Evolutionary conservation across 257 asterid species (phyloP).

Genomic region (Solanum corneliomulleri): DNA sequence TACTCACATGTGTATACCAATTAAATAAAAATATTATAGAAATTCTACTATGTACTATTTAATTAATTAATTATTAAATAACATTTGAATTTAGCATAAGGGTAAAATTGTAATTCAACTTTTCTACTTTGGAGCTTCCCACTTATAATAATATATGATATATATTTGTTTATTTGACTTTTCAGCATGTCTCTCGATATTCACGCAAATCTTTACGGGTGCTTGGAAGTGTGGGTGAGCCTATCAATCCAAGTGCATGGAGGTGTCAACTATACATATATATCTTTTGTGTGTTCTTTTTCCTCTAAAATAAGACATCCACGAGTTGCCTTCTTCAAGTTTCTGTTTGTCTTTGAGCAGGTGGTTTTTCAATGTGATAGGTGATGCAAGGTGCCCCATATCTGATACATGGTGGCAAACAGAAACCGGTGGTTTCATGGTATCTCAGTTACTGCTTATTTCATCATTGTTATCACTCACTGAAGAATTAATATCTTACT

Average conservation of each 20-base stretch:
- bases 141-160: no score
- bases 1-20: no score
- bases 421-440: slow-evolving; percentile 98
- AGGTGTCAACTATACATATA: slow-evolving; percentile 38
- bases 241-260: slow-evolving; percentile 99
- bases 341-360: slow-evolving; percentile 24
- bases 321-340: background rate
- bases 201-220: slow-evolving; percentile 93
- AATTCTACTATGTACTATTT: no score
- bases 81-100: no score
- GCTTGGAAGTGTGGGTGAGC: slow-evolving; percentile 99
- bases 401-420: slow-evolving; percentile 99
- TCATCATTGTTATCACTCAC: slow-evolving; percentile 9
- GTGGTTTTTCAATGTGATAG: slow-evolving; percentile 91
- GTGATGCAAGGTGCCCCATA: slow-evolving; percentile 91
- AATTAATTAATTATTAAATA: no score
- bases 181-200: slow-evolving; percentile 75
- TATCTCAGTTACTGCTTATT: slow-evolving; percentile 15
- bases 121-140: no score
- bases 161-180: background rate
- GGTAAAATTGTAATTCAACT: no score
- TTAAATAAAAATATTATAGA: no score
- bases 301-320: background rate
- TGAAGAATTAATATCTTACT: background rate
- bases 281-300: background rate